These are phyloP conservation scores for Annona squamosa DNA, from an alignment of 164 flowering plant species.

Conservation along the genomic window DNA sequence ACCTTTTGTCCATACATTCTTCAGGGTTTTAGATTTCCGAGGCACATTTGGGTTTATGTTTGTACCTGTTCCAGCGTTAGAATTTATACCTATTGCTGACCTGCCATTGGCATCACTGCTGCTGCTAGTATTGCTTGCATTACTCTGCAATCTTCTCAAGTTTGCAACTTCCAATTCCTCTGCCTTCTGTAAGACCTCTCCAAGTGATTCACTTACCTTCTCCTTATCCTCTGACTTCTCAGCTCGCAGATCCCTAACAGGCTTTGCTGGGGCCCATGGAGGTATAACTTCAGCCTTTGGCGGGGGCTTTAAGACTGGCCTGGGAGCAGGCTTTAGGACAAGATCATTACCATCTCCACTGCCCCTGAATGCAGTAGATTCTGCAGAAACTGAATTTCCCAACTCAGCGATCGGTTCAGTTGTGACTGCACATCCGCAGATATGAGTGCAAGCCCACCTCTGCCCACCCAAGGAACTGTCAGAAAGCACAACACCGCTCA, in stretches of 20 bases:
- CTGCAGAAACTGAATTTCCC: conserved; percentile 43
- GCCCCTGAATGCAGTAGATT: conserved; percentile 31
- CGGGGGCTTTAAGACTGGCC: conserved; percentile 48
- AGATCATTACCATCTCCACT: conserved; percentile 43
- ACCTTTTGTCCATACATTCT: conserved; percentile 94
- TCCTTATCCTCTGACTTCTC: conserved; percentile 39
- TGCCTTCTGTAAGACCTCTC: conserved; percentile 85
- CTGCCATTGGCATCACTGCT: conserved; percentile 21
- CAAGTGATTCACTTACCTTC: conserved; percentile 72
- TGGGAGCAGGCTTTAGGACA: conserved; percentile 65
- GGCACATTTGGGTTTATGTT: conserved; percentile 16
- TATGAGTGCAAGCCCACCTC: conserved; percentile 37
- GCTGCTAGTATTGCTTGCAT: conserved; percentile 21
- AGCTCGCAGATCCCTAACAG: conserved; percentile 15
- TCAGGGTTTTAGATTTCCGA: conserved; percentile 44
- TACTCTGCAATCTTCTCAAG: conserved; percentile 13
- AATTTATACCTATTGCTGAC: conserved; percentile 18
- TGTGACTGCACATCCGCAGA: conserved; percentile 61
- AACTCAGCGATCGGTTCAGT: conserved; percentile 57
- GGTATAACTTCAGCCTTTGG: conserved; percentile 24
- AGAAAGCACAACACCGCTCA: conserved; percentile 14
- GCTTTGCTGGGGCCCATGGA: conserved; percentile 21
- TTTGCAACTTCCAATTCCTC: conserved; percentile 56
- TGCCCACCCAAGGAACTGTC: conserved; percentile 21
- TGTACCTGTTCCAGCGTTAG: conserved; percentile 19